A percentile compares a stretch with the other conserved stretches of the same genome.
These are phyloP conservation scores for Insectozyma bohioensis DNA, from an alignment of 1,139 yeast genomes.

Conservation along the genomic window DNA sequence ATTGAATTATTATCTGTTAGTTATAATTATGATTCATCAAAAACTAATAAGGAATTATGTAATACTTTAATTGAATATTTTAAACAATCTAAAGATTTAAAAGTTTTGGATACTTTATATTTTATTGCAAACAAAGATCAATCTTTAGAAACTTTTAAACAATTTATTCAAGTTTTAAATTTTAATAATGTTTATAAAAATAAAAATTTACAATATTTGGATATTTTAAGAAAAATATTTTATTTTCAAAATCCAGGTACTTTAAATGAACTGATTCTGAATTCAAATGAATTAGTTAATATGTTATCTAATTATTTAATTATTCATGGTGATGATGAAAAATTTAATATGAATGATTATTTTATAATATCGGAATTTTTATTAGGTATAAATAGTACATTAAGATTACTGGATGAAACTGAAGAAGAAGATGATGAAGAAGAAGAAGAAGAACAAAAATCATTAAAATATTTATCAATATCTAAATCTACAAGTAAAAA, in stretches of 20 bases:
- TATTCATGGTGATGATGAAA: conserved; percentile 19
- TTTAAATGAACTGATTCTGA: neutral
- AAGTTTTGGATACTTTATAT: neutral
- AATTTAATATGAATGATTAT: conserved; percentile 21
- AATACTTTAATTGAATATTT: neutral
- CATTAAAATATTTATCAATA: neutral
- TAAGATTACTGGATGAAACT: neutral
- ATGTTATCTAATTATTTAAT: conserved; percentile 22
- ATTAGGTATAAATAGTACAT: neutral
- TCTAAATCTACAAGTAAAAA: neutral
- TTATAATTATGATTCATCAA: no score
- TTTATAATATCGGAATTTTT: conserved; percentile 1
- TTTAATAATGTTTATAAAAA: conserved; percentile 4
- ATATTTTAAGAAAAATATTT: conserved; percentile 5
- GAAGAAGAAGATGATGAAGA: neutral
- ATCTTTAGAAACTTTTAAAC: neutral
- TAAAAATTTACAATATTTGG: conserved; percentile 2
- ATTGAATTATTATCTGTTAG: no score
- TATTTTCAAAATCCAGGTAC: no score
- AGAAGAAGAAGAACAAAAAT: neutral
- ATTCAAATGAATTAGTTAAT: conserved; percentile 10
- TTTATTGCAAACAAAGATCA: neutral
- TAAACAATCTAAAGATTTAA: neutral
- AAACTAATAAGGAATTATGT: no score
- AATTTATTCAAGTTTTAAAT: conserved; percentile 9